A percentile compares a stretch with the other conserved stretches of the same genome.
Conservation (phyloP, 306 rosid species). For the Acacia melanoxylon region DNA sequence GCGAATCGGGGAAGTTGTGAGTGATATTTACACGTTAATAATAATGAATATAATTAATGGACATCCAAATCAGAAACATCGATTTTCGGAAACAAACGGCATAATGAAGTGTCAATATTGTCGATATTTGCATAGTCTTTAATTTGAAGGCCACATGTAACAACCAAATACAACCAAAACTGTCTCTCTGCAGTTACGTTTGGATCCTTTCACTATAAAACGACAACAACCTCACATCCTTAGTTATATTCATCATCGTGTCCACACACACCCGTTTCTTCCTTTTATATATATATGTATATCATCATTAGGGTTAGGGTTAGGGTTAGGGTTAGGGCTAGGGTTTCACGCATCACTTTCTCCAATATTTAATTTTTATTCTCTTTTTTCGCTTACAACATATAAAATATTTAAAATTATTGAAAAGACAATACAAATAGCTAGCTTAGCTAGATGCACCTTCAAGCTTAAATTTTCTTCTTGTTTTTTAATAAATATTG, state of each 20-base stretch:
- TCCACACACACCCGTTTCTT: conserved; percentile 26
- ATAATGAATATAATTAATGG: not conserved
- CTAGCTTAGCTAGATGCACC: not conserved
- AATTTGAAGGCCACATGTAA: conserved; percentile 38
- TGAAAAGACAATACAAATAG: not conserved
- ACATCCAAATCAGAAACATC: conserved; percentile 27
- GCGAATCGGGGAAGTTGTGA: conserved; percentile 17
- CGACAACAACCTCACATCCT: conserved; percentile 1
- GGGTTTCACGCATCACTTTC: not conserved
- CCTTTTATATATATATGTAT: not conserved
- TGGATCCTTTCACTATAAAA: conserved; percentile 37
- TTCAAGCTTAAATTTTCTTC: conserved; percentile 27
- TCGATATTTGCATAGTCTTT: not conserved
- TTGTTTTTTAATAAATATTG: conserved; percentile 1
- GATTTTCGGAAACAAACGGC: conserved; percentile 31
- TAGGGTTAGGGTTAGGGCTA: not conserved
- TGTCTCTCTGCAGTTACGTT: conserved; percentile 39
- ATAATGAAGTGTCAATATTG: conserved; percentile 15
- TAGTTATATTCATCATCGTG: conserved; percentile 3
- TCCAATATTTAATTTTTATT: not conserved
- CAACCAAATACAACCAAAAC: conserved; percentile 47
- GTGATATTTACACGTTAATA: conserved; percentile 33
- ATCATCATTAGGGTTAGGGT: not conserved
- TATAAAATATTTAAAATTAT: not conserved
- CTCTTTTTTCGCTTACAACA: not conserved